phyloP scores from a whole-genome alignment of 2,329 filamentous ascomycete genomes.

The Colletotrichum plurivorum region DNA sequence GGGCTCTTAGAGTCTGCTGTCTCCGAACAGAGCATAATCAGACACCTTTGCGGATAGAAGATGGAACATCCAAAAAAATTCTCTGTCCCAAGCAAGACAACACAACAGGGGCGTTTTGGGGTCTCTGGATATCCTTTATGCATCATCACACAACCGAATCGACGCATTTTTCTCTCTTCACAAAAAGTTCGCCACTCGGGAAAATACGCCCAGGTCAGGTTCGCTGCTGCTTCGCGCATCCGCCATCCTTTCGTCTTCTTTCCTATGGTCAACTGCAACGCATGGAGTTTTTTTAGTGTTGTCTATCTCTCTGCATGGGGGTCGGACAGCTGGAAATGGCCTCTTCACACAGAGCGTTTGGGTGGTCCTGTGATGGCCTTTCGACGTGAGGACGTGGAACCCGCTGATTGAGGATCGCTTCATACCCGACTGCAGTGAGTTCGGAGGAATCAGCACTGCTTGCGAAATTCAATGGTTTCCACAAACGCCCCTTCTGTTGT shows the following conservation, averaged over 20 bases:
- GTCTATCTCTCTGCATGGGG: constrained; percentile 60
- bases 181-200: constrained; percentile 44
- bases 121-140: constrained; percentile 82
- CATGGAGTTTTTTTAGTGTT: constrained; percentile 38
- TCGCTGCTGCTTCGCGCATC: background rate
- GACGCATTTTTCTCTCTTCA: constrained; percentile 48
- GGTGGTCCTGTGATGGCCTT: constrained; percentile 50
- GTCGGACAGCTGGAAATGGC: constrained; percentile 71
- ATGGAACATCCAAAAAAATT: constrained; percentile 73
- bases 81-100: constrained; percentile 58
- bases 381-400: constrained; percentile 73
- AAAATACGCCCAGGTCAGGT: constrained; percentile 51
- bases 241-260: constrained; percentile 15
- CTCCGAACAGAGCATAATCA: constrained; percentile 58
- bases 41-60: constrained; percentile 77
- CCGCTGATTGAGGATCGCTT: constrained; percentile 75
- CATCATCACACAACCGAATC: constrained; percentile 62
- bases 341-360: constrained; percentile 69
- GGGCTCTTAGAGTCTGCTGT: constrained; percentile 52
- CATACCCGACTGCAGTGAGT: constrained; percentile 69
- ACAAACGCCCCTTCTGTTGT: constrained; percentile 23
- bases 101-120: constrained; percentile 76
- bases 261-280: constrained; percentile 5
- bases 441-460: constrained; percentile 64
- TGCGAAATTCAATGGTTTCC: constrained; percentile 74